Conservation (phyloP, 108 stramenopile genomes). For the Cyclotella choctawhatcheeana region DNA sequence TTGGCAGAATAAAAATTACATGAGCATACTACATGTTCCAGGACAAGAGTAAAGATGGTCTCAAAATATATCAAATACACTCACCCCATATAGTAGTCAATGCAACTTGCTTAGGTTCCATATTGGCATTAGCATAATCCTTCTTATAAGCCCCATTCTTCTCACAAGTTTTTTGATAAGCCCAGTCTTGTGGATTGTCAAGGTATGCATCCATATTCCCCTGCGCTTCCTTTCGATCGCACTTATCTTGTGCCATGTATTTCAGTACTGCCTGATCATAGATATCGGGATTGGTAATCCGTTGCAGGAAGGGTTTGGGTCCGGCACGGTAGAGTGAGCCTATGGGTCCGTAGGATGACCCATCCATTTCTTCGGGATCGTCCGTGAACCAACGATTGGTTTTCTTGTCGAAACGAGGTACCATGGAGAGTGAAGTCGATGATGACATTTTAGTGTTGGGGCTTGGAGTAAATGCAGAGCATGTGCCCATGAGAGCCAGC, state of each 20-base stretch:
- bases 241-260: conserved; percentile 48
- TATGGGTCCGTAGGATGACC: conserved; percentile 61
- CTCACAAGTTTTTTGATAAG: conserved; percentile 55
- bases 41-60: background rate
- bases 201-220: conserved; percentile 69
- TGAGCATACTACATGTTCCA: too few relatives aligned
- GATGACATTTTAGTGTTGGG: background rate
- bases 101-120: conserved; percentile 44
- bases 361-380: conserved; percentile 46
- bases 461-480: conserved; percentile 1
- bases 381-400: conserved; percentile 33
- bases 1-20: too few relatives aligned
- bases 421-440: conserved; percentile 28
- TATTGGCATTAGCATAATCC: conserved; percentile 58
- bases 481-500: background rate
- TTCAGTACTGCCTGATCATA: conserved; percentile 64
- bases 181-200: conserved; percentile 65
- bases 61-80: background rate
- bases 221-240: conserved; percentile 48
- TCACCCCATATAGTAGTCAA: conserved; percentile 43
- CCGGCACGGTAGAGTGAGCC: conserved; percentile 53
- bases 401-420: conserved; percentile 32
- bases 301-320: conserved; percentile 48
- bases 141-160: conserved; percentile 46
- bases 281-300: conserved; percentile 39